Evolutionary conservation across 139 green algal species (phyloP), one percentile per base, ranked within the genome.

Genomic region (Tetraselmis striata): DNA sequence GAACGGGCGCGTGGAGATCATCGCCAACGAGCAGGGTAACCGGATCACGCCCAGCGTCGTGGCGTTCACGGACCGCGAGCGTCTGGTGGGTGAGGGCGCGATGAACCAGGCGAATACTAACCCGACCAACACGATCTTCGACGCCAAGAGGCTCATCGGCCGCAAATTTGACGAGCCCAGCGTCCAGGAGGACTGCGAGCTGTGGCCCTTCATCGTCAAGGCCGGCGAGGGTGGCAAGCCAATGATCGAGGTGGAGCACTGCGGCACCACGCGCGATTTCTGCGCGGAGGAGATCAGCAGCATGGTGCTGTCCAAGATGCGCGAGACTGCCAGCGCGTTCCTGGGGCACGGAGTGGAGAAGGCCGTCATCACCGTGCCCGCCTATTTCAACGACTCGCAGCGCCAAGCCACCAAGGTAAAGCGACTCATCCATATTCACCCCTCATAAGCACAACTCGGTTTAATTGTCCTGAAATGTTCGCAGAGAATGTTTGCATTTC

Each of bases 11-110:
- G 45, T 59, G 29, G 76, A 85, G 45, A 99, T 99, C 85, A 98
- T 99, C 79, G 96, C 96, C 77, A 99, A 99, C 88, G 96, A 99
- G 78, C 83, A 86, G 77, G 96, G 97, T 79, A 99, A 99, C 92
- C 89, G 97, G n/a, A 99, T 99, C 86, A 99, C 96, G 1, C 97
- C 97, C 23, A 98, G 95, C 0, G 99, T 98, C 83, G 97, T 99
- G 1, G 97, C 97, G 0, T 99, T 99, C 91, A 98, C 96, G 25
- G 97, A 99, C 89, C 88, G 28, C 25, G 97, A 99, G 92, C 93
- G 97, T 23, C 86, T 99, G 32, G 98, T 99, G 79, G 97, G 97
- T 23, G 32, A 77, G 11, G 27, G 18, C 24, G 80, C 80, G 5
- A 79, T 78, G 67, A 59, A 75, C 45, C 81, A 84, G 24, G 80